phyloP scores from a whole-genome alignment of 768 basidiomycete species.

The Panellus pusillus region DNA sequence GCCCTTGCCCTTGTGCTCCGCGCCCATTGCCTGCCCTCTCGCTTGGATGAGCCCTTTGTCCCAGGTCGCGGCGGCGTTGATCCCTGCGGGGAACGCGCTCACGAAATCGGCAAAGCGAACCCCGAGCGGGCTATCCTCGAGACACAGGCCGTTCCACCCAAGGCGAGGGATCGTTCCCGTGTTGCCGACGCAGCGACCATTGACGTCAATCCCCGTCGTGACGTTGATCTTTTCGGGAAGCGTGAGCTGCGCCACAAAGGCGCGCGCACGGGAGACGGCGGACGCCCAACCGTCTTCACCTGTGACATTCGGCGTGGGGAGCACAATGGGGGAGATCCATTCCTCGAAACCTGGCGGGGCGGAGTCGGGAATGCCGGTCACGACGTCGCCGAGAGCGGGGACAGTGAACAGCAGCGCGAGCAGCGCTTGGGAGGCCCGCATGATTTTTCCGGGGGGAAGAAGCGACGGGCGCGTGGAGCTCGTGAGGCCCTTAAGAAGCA shows the following conservation, averaged over 20 bases:
- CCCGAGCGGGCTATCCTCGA: constrained; percentile 54
- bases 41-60: constrained; percentile 23
- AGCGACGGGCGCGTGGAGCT: no score
- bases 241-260: constrained; percentile 17
- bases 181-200: constrained; percentile 24
- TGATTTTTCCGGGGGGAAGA: no score
- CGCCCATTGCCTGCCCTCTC: constrained; percentile 58
- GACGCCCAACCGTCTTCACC: not conserved
- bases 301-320: not conserved
- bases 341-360: constrained; percentile 1
- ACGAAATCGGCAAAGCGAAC: constrained; percentile 55
- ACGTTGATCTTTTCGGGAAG: constrained; percentile 29
- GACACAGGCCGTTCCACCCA: constrained; percentile 24
- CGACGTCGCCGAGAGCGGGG: not conserved
- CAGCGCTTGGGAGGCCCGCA: not conserved
- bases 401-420: not conserved
- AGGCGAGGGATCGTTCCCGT: constrained; percentile 1
- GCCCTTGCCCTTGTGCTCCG: constrained; percentile 63
- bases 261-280: not conserved
- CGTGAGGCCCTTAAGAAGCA: no score
- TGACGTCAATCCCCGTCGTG: constrained; percentile 24
- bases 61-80: constrained; percentile 62
- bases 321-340: constrained; percentile 1
- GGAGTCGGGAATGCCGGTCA: constrained; percentile 1
- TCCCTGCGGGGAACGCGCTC: constrained; percentile 58